Percentiles rank a stretch among this genome's conserved stretches.
Conservation (phyloP, 768 basidiomycete genomes). For the Russula sp. region DNA sequence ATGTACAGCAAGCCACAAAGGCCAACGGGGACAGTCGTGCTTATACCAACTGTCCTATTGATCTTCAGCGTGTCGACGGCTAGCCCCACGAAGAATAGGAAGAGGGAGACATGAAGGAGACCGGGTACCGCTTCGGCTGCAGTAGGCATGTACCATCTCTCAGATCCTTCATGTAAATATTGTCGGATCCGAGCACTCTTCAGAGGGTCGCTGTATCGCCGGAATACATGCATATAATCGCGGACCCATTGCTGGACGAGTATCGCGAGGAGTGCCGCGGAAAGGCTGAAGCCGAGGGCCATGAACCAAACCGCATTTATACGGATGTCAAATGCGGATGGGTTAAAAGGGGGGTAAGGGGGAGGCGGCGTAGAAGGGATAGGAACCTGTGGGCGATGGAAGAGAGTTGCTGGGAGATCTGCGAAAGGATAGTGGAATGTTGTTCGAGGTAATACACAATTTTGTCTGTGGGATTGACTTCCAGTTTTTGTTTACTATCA, state of each 20-base stretch:
- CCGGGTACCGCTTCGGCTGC: neutral
- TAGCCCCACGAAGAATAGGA: too few species aligned
- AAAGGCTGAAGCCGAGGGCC: constrained; percentile 38
- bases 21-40: constrained; percentile 1
- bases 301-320: constrained; percentile 36
- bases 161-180: too few species aligned
- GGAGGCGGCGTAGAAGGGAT: neutral
- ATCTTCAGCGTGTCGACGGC: too few species aligned
- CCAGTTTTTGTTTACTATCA: neutral
- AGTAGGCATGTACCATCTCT: too few species aligned
- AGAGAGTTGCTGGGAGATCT: constrained; percentile 18
- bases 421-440: constrained; percentile 6
- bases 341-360: constrained; percentile 17
- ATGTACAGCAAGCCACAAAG: constrained; percentile 21
- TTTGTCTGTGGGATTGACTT: neutral
- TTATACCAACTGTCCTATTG: too few species aligned
- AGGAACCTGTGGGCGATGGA: neutral
- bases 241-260: neutral
- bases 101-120: neutral
- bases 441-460: constrained; percentile 6
- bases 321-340: constrained; percentile 38
- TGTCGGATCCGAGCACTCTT: too few species aligned
- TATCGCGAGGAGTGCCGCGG: constrained; percentile 28
- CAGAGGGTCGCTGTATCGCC: too few species aligned
- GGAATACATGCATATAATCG: neutral